Conservation (phyloP, 345 rosid species). For the Linum trigynum region DNA sequence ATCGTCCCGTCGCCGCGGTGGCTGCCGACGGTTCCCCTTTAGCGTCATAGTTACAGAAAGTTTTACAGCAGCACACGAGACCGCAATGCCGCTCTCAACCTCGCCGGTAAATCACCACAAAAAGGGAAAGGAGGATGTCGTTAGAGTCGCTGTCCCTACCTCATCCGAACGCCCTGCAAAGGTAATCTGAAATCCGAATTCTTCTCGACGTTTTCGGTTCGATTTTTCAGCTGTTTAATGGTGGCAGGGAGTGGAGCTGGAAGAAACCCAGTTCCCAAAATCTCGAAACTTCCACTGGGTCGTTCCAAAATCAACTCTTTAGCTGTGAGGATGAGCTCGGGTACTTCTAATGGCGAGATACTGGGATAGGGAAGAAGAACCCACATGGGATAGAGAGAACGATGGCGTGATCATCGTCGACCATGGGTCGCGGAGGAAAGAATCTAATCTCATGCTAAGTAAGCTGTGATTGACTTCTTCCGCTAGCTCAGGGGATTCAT, state of each 20-base stretch:
- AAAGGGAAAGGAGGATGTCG: no score
- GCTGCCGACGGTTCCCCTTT: no score
- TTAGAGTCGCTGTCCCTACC: no score
- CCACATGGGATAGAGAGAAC: slow-evolving; percentile 31
- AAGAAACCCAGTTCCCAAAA: background rate
- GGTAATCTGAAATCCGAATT: background rate
- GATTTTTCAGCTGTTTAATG: background rate
- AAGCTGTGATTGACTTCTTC: slow-evolving; percentile 7
- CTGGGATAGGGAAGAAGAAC: slow-evolving; percentile 15
- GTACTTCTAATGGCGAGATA: slow-evolving; percentile 22
- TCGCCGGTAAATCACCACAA: no score
- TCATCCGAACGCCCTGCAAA: background rate
- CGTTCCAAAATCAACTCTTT: background rate
- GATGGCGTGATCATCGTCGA: slow-evolving; percentile 86
- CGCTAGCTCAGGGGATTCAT: background rate
- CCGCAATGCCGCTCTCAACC: no score
- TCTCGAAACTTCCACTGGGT: background rate
- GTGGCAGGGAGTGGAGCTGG: background rate
- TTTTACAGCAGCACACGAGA: no score
- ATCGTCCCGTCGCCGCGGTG: no score
- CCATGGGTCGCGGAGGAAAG: slow-evolving; percentile 84
- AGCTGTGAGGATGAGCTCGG: slow-evolving; percentile 20
- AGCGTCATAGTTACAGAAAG: no score
- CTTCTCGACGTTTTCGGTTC: background rate
- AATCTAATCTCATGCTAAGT: slow-evolving; percentile 87